Conservation (phyloP, 768 basidiomycete genomes). For the Phaffia tasmanica region DNA sequence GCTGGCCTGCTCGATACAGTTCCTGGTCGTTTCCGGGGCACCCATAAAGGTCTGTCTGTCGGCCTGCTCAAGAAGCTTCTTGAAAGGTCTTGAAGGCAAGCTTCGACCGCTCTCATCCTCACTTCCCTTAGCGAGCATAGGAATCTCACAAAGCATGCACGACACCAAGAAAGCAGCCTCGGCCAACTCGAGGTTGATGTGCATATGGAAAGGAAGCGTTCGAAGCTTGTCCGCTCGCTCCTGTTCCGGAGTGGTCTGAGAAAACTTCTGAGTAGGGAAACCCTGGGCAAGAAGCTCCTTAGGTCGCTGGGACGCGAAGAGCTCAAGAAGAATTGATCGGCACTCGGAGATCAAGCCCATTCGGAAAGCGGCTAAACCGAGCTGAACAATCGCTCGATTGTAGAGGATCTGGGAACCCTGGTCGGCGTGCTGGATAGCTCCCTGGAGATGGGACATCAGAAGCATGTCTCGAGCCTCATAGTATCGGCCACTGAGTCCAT, state of each 20-base stretch:
- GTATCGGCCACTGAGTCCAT: constrained; percentile 92
- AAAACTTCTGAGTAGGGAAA: constrained; percentile 83
- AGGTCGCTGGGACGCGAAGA: constrained; percentile 90
- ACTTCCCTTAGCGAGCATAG: constrained; percentile 83
- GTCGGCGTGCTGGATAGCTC: constrained; percentile 89
- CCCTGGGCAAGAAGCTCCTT: constrained; percentile 96
- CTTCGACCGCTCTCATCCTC: constrained; percentile 89
- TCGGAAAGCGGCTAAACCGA: constrained; percentile 93
- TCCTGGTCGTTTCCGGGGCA: constrained; percentile 94
- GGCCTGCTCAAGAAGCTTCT: constrained; percentile 85
- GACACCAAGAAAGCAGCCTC: constrained; percentile 97
- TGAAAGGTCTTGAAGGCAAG: constrained; percentile 91
- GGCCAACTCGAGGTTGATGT: constrained; percentile 94
- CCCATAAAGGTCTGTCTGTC: constrained; percentile 97
- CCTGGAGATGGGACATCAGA: constrained; percentile 96
- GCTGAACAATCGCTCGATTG: constrained; percentile 92
- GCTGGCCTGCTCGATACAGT: constrained; percentile 98
- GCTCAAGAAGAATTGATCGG: constrained; percentile 83
- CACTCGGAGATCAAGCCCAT: constrained; percentile 87
- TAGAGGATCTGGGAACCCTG: constrained; percentile 95
- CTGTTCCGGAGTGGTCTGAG: constrained; percentile 76
- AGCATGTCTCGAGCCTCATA: constrained; percentile 95
- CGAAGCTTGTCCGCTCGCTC: constrained; percentile 92
- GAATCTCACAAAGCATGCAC: constrained; percentile 97
- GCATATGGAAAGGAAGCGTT: constrained; percentile 98